Base-by-base conservation (phyloP, 768 basidiomycete species). In the Russula lepida region DNA sequence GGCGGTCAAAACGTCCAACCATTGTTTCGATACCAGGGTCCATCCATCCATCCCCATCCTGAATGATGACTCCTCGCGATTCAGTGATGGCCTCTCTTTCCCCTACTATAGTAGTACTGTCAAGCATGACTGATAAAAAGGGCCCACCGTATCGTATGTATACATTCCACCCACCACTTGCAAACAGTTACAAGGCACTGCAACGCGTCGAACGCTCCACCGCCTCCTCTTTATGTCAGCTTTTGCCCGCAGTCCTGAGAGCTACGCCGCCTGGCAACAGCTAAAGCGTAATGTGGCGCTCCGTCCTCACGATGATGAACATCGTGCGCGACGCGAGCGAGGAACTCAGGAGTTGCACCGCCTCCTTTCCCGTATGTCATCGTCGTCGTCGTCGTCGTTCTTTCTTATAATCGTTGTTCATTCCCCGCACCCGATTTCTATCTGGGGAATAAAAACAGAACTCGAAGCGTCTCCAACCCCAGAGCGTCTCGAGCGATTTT, bases 191-290 rank as follows among this genome's bases (percentile, higher is more conserved):
- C 15, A 37, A 4, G 15, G 13, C 9, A 37, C 17, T 15, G 17
- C 17, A 43, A 25, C 44, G 4, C 35, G 44, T 21, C 33, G 5
- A 37, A 46, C 19, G 48, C 17, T 37, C 13, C 13, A 6, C 35
- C 17, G 3, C 5, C 19, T 8, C 39, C 39, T n/a, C 39, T 32
- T 9, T 6, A 56, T 61, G 54, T 56, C 60, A 0, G 6, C 19
- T 12, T 28, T 35, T 27, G 54, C 60, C 44, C 49, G 39, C 21
- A 43, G 41, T 41, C 60, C 54, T 5, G 60, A 61, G 35, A 56
- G 54, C 33, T 21, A 44, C 12, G 54, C 41, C n/a, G 60, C 54
- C 4, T 61, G 54, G 54, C 54, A 61, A 19, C 48, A 50, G 25
- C n/a, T 56, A 6, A 61, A 51, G 25, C 60, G 23, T 7, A 23